Evolutionary conservation across 1,284 basidiomycete species (phyloP), one percentile per base, ranked within the genome.

Genomic region (Ustilago tritici): DNA sequence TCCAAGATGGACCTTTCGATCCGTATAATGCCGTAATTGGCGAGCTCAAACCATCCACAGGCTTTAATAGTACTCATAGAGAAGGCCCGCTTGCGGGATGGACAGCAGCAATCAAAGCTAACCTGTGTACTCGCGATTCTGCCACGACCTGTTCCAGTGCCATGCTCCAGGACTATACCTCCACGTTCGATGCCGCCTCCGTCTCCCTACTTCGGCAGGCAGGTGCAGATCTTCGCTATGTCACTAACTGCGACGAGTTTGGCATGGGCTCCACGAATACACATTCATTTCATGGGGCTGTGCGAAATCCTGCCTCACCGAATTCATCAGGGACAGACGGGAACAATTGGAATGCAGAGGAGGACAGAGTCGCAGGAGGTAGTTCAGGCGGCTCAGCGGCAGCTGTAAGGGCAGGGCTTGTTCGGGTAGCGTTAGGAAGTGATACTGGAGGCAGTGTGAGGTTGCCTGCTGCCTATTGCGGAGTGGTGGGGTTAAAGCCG

Each of bases 211-310:
- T 99, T 0, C 88, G 89, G 1, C 74, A 87, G 0, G 89, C 90
- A 0, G 95, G 94, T 1, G 94, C 92, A 0, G 86, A 89, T 10
- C 90, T 98, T 14, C 83, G 92, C 0, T 95, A 94, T 2, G 96
- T 96, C 87, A 92, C 95, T 0, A 98, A 98, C 84, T 95, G 95
- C 87, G 96, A 99, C 85, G 96, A 98, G 86, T 99, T 99, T 87
- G 95, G 95, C 0, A 99, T 99, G 96, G 96, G 96, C 1, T 83
- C 79, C 12, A 70, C 47, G 49, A 85, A 85, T 58, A 58, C 70
- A 23, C 77, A 85, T 59, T 80, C 83, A 0, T 35, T 76, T 7
- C 69, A 77, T 41, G 84, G 84, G 3, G 70, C 80, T 0, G 83
- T 84, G 31, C 65, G 70, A 11, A 84, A 84, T 57, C 82, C 84